These are phyloP conservation scores for Madurella mycetomatis DNA, from an alignment of 2,329 filamentous ascomycete genomes.

Conservation along the genomic window DNA sequence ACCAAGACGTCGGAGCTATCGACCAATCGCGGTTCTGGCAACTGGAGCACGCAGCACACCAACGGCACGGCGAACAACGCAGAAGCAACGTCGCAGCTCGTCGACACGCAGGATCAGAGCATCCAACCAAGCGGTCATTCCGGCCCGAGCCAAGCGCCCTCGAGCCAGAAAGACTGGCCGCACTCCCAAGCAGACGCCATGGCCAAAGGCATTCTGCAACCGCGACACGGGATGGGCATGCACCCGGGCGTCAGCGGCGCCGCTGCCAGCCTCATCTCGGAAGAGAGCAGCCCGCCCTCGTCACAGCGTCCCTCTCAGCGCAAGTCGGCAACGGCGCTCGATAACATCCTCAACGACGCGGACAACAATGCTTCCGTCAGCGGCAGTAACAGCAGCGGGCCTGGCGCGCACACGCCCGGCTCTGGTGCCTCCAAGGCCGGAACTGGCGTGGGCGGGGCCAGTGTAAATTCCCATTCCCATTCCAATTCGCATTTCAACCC, in stretches of 20 bases:
- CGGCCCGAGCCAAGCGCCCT: conserved; percentile 42
- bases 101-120: conserved; percentile 47
- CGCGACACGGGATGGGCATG: conserved; percentile 13
- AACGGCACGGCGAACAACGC: conserved; percentile 55
- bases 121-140: conserved; percentile 19
- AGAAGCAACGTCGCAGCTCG: conserved; percentile 43
- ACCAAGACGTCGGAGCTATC: conserved; percentile 83
- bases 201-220: conserved; percentile 31
- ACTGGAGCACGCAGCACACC: conserved; percentile 66
- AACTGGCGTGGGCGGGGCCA: conserved; percentile 27
- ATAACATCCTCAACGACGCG: conserved; percentile 42
- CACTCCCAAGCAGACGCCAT: conserved; percentile 56
- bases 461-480: conserved; percentile 5
- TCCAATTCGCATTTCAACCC: conserved; percentile 2
- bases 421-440: conserved; percentile 13
- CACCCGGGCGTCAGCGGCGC: background rate
- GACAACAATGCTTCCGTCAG: conserved; percentile 22
- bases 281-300: conserved; percentile 35
- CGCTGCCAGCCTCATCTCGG: conserved; percentile 4
- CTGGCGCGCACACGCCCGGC: background rate
- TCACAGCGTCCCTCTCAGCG: conserved; percentile 33
- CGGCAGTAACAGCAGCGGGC: conserved; percentile 2
- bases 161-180: conserved; percentile 51
- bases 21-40: conserved; percentile 53
- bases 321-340: conserved; percentile 33